Evolutionary conservation across 176 grass and related monocot genomes (phyloP), one percentile per base, ranked within the genome.

Genomic region (Eragrostis curvula): DNA sequence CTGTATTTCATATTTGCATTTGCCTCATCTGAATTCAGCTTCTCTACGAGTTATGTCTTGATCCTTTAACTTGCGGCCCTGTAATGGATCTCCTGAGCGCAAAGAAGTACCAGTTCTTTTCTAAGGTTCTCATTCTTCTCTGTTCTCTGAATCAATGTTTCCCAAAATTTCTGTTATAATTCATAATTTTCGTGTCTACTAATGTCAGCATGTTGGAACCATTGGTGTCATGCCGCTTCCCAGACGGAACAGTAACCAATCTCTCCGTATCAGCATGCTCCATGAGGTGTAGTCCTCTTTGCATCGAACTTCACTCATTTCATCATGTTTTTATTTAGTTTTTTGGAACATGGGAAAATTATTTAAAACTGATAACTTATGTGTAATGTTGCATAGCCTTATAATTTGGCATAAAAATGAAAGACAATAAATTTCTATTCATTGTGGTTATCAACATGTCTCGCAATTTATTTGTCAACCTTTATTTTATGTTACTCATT

Each of bases 31-130:
- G 53, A 45, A 59, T 91, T 53, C 86, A 98, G 96, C 96, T 98
- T 84, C 81, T 98, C 17, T 93, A 95, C 8, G 92, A 95, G 81
- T 86, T 93, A 75, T 93, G 92, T 55, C 68, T 93, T 61, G 86
- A 95, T 66, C 84, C 88, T 70, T 86, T 87, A 79, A 95, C 92
- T 89, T 80, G 74, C n/a, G 90, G 75, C 39, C 90, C 96, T 75
- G 75, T 83, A 66, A 98, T 92, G 88, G 92, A 95, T 98, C 88
- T 98, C 63, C 79, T 98, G 81, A 91, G 96, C 78, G 86, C 92
- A 79, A 95, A 82, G 73, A 95, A 94, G 78, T 98, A 98, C 66
- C 96, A 88, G 51, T 93, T 91, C 84, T 98, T 98, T 89, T 91
- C 90, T 21, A 98, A 98, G 96, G 96, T 98, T 74, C 66, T 41